Evolutionary conservation across 306 rosid species (phyloP), one percentile per base, ranked within the genome.

Genomic region (Astragalus membranaceus): DNA sequence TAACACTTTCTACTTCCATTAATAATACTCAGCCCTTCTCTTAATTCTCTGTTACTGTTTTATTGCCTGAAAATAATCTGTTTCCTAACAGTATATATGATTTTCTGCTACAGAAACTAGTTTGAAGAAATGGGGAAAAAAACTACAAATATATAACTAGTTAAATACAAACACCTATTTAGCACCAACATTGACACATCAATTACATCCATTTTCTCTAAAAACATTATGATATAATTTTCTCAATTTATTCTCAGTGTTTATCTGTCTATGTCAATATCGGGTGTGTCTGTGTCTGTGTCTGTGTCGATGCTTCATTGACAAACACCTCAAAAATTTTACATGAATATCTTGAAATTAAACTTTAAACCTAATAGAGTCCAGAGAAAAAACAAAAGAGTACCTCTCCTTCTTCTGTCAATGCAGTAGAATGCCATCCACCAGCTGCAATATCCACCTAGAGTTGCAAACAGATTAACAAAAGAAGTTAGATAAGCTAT

Each of bases 391-490:
- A 30, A 53, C 56, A 48, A 75, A 69, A 62, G 51, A 35, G 58
- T 59, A 95, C 99, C 99, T 95, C 99, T 85, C 97, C 97, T 17
- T 85, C 87, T 14, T 80, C 86, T 67, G 96, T 91, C 76, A 95
- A 79, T 58, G 93, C 95, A 66, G 95, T 95, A 75, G 97, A 95
- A 80, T 91, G 99, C 99, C 99, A 95, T 67, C 99, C 99, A 77
- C 99, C 99, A 75, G 99, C 97, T 60, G 99, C 96, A 80, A 95
- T 91, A 74, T 89, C 99, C 75, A 95, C 92, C 99, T 95, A 53
- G 17, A 68, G 42, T 39, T 51, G 67, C 75, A 77, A 54, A 59
- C 53, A 69, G 50, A 36, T 12, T 7, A 56, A 72, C 10, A 17
- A 64, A 55, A 44, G 35, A 66, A 30, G 69, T 67, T 49, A 75